Conservation (phyloP, 495 filamentous ascomycete genomes). For the Chaetomium fimeti region DNA sequence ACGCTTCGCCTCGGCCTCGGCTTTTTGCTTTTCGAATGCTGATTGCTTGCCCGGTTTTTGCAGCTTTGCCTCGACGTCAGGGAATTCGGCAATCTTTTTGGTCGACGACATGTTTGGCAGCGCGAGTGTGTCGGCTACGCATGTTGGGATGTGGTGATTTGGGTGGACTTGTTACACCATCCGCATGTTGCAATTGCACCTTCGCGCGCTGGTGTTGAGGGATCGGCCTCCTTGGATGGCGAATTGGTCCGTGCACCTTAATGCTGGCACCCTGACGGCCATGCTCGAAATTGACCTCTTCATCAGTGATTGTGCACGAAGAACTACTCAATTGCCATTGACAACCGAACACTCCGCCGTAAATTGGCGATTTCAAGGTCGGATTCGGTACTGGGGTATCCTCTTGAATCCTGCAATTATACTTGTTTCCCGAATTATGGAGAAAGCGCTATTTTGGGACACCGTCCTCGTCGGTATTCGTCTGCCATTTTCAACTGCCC, state of each 20-base stretch:
- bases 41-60: constrained; percentile 83
- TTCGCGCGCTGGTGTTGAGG: neutral
- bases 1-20: constrained; percentile 89
- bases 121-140: constrained; percentile 15
- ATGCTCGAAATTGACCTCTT: too few species aligned
- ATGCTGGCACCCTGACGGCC: neutral
- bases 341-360: too few species aligned
- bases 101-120: constrained; percentile 41
- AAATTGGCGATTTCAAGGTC: too few species aligned
- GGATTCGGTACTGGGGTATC: too few species aligned
- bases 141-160: constrained; percentile 19
- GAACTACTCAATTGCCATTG: too few species aligned
- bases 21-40: constrained; percentile 87
- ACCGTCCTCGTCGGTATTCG: too few species aligned
- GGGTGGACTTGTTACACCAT: neutral
- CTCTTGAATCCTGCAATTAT: too few species aligned
- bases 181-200: neutral
- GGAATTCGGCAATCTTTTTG: constrained; percentile 60
- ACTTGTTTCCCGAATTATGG: too few species aligned
- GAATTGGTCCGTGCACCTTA: neutral
- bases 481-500: too few species aligned
- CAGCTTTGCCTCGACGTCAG: constrained; percentile 80
- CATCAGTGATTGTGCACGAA: too few species aligned
- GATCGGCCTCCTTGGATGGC: neutral
- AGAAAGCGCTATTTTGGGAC: too few species aligned